phyloP scores from a whole-genome alignment of 2,329 filamentous ascomycete genomes.

The Ambrosiella cleistominuta region DNA sequence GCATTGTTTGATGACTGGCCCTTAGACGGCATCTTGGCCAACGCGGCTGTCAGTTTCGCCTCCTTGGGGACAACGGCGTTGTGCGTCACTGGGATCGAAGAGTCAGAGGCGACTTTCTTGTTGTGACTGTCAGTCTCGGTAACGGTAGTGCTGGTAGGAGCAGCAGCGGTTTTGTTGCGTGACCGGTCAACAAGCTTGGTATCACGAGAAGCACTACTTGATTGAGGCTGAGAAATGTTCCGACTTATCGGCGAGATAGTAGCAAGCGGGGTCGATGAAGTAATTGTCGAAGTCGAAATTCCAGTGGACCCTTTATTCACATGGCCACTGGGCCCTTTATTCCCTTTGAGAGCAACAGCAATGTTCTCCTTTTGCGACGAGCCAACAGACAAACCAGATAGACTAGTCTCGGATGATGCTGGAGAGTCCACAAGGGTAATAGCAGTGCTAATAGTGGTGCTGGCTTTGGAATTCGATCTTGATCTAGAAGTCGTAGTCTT shows the following conservation, averaged over 20 bases:
- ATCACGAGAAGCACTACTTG: too few species aligned
- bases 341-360: background rate
- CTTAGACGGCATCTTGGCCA: slow-evolving; percentile 11
- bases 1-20: slow-evolving; percentile 2
- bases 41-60: background rate
- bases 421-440: background rate
- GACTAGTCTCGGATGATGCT: background rate
- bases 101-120: background rate
- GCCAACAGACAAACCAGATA: background rate
- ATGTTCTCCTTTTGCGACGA: background rate
- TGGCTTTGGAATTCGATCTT: slow-evolving; percentile 1
- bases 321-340: slow-evolving; percentile 7
- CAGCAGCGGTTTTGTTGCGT: too few species aligned
- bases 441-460: background rate
- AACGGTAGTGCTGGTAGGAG: too few species aligned
- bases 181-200: too few species aligned
- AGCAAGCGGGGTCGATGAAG: background rate
- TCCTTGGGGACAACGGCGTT: background rate
- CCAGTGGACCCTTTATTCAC: slow-evolving; percentile 1
- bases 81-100: background rate
- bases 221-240: background rate
- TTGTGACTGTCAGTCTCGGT: background rate
- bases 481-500: background rate
- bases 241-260: background rate
- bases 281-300: background rate